A percentile compares a stretch with the other conserved stretches of the same genome.
These are phyloP conservation scores for Monilinia laxa DNA, from an alignment of 2,329 filamentous ascomycete species.

Conservation along the genomic window DNA sequence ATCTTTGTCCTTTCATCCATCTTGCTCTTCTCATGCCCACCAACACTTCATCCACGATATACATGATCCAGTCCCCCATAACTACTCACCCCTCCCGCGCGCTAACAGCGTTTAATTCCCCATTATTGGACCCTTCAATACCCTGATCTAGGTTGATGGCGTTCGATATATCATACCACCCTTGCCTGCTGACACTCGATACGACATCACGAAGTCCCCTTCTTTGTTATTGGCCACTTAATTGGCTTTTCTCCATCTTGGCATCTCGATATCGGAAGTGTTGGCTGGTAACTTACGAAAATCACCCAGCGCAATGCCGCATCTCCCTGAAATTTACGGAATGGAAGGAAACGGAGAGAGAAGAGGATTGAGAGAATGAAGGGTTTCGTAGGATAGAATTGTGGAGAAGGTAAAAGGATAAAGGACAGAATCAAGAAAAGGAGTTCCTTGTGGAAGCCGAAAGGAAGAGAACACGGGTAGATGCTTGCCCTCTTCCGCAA, in stretches of 20 bases:
- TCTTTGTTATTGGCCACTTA: neutral
- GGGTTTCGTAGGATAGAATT: neutral
- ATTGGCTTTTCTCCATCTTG: constrained; percentile 21
- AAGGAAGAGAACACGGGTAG: constrained; percentile 20
- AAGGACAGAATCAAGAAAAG: neutral
- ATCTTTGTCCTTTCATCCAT: constrained; percentile 2
- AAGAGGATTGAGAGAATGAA: neutral
- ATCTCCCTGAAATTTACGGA: constrained; percentile 16
- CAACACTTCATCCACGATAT: constrained; percentile 2
- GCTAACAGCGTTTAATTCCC: constrained; percentile 25
- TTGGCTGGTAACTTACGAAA: constrained; percentile 22
- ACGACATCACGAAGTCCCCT: constrained; percentile 8
- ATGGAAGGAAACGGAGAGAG: neutral
- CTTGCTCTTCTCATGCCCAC: neutral
- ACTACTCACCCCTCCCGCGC: constrained; percentile 18
- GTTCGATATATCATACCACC: constrained; percentile 24
- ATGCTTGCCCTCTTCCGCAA: constrained; percentile 2
- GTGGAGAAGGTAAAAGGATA: constrained; percentile 5
- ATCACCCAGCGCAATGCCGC: constrained; percentile 8
- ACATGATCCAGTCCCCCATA: neutral
- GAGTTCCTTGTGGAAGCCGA: constrained; percentile 22
- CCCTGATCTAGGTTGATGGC: constrained; percentile 21
- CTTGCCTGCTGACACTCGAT: constrained; percentile 24
- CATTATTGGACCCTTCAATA: constrained; percentile 17
- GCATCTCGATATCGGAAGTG: constrained; percentile 20